Evolutionary conservation across 768 basidiomycete genomes (phyloP), one percentile per base, ranked within the genome.

Genomic region (Polyporus arcularius): DNA sequence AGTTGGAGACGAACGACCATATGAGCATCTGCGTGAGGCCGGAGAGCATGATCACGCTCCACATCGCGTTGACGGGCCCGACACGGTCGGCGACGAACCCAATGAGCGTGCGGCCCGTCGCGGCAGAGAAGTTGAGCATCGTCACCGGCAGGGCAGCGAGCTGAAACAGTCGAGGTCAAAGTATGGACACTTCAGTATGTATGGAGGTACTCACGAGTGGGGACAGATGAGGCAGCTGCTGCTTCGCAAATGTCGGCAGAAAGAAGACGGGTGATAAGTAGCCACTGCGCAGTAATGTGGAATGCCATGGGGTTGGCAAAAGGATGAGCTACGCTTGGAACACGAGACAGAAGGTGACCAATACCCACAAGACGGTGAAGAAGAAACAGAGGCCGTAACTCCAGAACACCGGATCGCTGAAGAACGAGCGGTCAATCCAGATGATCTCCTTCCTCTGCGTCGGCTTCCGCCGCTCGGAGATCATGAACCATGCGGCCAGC

Each of bases 371-470:
- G 4, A 58, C 58, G 16, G 60, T 61, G 50, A 68, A 68, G 40
- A 68, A 61, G 53, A 65, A 64, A 40, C 67, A 68, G 5, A 53
- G 30, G 14, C 55, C 67, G 5, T 66, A 43, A 49, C 67, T 68
- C 67, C 67, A 68, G 49, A 68, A 68, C 4, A 68, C 63, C 10
- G 62, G 60, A 53, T 68, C 67, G 32, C 39, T 53, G 59, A 68
- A 64, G 51, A 60, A 62, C 42, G 51, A 48, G 16, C n/a, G n/a
- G 55, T 68, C 67, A 41, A 68, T 53, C 67, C 67, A 68, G 8
- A 64, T 47, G 48, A 68, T 64, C 48, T 53, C 39, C 50, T 53
- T 63, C 10, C 65, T 54, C 42, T 63, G 61, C 4, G 49, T 43
- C 4, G 62, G 55, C 46, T 31, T 43, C 6, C 64, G 40, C 26